Conservation (phyloP, 75 land plant species). For the Ceratopteris richardii region DNA sequence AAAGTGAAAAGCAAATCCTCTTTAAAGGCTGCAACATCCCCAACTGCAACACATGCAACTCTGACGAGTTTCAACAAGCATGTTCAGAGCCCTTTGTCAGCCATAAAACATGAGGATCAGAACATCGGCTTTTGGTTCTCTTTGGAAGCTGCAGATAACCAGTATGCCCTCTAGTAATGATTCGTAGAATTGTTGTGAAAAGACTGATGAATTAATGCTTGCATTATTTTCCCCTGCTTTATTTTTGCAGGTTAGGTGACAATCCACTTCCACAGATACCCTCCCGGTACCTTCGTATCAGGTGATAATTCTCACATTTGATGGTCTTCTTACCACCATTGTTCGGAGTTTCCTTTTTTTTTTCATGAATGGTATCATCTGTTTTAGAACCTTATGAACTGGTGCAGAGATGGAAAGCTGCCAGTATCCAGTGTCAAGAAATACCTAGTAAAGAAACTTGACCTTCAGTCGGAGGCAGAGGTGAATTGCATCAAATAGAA, state of each 20-base stretch:
- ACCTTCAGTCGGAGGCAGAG: conserved; percentile 65
- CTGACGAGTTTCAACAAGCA: not conserved
- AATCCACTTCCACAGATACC: conserved; percentile 19
- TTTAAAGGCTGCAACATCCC: not conserved
- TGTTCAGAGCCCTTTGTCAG: not conserved
- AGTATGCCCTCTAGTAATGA: conserved; percentile 29
- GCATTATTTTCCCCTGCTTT: no score
- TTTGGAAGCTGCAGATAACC: conserved; percentile 63
- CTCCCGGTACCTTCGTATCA: conserved; percentile 24
- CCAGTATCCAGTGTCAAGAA: conserved; percentile 81
- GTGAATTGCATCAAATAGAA: conserved; percentile 22
- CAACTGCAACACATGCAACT: not conserved
- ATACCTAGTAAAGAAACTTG: conserved; percentile 71
- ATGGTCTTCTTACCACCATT: no score
- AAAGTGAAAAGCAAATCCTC: not conserved
- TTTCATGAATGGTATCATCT: no score
- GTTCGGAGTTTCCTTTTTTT: no score
- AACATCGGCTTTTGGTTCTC: conserved; percentile 65
- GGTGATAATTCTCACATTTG: no score
- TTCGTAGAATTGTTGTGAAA: not conserved
- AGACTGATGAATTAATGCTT: not conserved
- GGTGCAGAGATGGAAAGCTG: conserved; percentile 78
- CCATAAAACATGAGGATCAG: not conserved
- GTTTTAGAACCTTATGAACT: no score
- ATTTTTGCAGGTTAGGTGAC: conserved; percentile 1